These are phyloP conservation scores for Auricularia cornea DNA, from an alignment of 768 basidiomycete genomes.

Conservation along the genomic window DNA sequence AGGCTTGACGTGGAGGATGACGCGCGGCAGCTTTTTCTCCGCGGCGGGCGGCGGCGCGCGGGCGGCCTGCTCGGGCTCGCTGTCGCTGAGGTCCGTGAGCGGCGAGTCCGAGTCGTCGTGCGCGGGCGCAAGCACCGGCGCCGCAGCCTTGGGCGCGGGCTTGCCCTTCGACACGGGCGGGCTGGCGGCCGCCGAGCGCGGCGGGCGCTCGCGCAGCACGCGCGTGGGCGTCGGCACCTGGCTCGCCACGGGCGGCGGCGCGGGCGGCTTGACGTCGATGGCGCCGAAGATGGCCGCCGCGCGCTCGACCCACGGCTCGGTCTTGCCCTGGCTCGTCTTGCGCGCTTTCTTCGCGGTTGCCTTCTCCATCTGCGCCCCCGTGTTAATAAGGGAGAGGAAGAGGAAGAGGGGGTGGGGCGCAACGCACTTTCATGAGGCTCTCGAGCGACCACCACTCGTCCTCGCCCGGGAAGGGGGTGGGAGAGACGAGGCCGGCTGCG, in stretches of 20 bases:
- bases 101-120: background rate
- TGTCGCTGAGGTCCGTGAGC: background rate
- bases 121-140: background rate
- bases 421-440: conserved; percentile 50
- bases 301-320: conserved; percentile 53
- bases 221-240: conserved; percentile 13
- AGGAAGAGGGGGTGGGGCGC: background rate
- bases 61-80: background rate
- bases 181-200: conserved; percentile 6
- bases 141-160: background rate
- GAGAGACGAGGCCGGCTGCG: conserved; percentile 54
- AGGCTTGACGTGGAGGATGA: conserved; percentile 29
- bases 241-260: conserved; percentile 15
- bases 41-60: background rate
- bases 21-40: conserved; percentile 43
- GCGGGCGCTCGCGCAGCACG: conserved; percentile 7
- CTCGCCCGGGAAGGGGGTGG: conserved; percentile 10
- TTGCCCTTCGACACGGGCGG: conserved; percentile 13
- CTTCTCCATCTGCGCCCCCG: conserved; percentile 50
- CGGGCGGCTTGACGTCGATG: conserved; percentile 26
- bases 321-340: conserved; percentile 23
- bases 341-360: conserved; percentile 52
- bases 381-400: background rate
- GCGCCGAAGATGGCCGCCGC: conserved; percentile 41
- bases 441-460: conserved; percentile 55